Conservation (phyloP, 2,329 filamentous ascomycete genomes). For the Phialophora macrospora region DNA sequence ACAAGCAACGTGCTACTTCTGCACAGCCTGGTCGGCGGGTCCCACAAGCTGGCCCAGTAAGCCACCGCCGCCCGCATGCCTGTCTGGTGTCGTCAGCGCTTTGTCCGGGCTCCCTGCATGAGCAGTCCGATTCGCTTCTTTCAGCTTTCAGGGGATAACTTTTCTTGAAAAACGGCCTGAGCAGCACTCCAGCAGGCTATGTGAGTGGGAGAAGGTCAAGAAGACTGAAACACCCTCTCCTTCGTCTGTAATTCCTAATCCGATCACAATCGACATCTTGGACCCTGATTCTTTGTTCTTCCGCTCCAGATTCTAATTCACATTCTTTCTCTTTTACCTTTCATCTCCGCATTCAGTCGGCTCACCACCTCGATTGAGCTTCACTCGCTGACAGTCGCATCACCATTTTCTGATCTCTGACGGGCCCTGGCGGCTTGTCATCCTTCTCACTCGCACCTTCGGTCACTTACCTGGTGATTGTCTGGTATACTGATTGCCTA, state of each 20-base stretch:
- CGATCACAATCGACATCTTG: conserved; percentile 5
- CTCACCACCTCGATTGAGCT: conserved; percentile 5
- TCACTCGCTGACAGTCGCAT: conserved; percentile 13
- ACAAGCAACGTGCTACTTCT: background rate
- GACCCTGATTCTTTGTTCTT: conserved; percentile 27
- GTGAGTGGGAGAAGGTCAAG: conserved; percentile 17
- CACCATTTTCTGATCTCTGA: conserved; percentile 12
- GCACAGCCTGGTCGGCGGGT: conserved; percentile 4
- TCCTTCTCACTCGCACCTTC: background rate
- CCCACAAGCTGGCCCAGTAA: background rate
- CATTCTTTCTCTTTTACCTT: conserved; percentile 20
- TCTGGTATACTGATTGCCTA: background rate
- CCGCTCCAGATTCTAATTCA: background rate
- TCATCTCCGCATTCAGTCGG: conserved; percentile 19
- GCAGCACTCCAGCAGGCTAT: conserved; percentile 7
- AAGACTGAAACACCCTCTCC: conserved; percentile 31
- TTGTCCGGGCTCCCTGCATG: conserved; percentile 1
- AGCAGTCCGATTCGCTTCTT: conserved; percentile 11
- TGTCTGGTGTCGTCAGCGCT: conserved; percentile 15
- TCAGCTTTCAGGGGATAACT: conserved; percentile 21
- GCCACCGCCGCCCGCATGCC: conserved; percentile 4
- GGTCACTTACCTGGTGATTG: conserved; percentile 12
- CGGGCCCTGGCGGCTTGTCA: conserved; percentile 35
- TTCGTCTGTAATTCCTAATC: conserved; percentile 6
- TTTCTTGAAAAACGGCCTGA: conserved; percentile 16